Conservation (phyloP, 805 yeast species). For the Metschnikowia similis region DNA sequence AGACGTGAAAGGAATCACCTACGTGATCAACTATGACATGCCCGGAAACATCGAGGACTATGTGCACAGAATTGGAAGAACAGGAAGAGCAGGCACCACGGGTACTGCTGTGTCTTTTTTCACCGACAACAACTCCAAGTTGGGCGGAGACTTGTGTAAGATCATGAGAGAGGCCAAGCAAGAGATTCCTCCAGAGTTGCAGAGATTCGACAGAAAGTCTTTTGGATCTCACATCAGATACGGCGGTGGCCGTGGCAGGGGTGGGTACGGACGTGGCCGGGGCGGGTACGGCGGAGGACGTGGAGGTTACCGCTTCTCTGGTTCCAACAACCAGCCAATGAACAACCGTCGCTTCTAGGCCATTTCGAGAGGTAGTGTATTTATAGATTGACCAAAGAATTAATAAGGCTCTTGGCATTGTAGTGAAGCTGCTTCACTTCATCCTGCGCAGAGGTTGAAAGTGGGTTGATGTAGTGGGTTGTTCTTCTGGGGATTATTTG, state of each 20-base stretch:
- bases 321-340: conserved; percentile 51
- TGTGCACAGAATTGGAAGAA: conserved; percentile 98
- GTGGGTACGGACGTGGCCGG: conserved; percentile 28
- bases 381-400: neutral
- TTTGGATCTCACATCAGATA: conserved; percentile 57
- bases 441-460: no score
- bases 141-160: conserved; percentile 85
- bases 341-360: conserved; percentile 43
- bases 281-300: conserved; percentile 45
- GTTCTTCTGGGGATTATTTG: no score
- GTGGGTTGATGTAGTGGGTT: no score
- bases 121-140: conserved; percentile 79
- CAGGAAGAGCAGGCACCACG: conserved; percentile 96
- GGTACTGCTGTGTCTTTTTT: conserved; percentile 96
- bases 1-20: conserved; percentile 97
- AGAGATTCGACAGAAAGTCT: conserved; percentile 59
- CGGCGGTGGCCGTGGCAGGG: conserved; percentile 32
- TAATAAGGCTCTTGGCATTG: no score
- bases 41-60: conserved; percentile 98
- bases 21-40: conserved; percentile 93
- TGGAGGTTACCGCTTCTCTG: conserved; percentile 41
- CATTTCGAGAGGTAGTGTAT: conserved; percentile 2
- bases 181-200: conserved; percentile 74
- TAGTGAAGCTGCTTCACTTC: no score
- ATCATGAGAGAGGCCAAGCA: conserved; percentile 96